Percentiles rank a stretch among this genome's conserved stretches.
These are phyloP conservation scores for Agaricus sinodeliciosus DNA, from an alignment of 768 basidiomycete genomes.

Conservation along the genomic window DNA sequence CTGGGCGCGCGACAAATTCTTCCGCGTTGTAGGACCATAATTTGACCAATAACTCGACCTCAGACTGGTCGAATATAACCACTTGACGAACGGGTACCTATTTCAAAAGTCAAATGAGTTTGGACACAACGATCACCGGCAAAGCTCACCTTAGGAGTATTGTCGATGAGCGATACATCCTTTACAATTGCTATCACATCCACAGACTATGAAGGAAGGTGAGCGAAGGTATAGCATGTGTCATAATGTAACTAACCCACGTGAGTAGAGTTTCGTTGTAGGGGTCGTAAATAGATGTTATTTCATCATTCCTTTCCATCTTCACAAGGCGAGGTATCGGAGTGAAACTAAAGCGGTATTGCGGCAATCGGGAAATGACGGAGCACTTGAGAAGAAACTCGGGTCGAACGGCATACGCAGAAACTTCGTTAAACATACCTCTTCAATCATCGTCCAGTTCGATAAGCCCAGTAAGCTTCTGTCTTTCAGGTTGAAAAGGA, in stretches of 20 bases:
- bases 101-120: background rate
- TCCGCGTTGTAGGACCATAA: conserved; percentile 97
- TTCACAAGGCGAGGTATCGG: conserved; percentile 47
- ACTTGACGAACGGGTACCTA: conserved; percentile 87
- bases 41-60: conserved; percentile 73
- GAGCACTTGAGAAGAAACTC: conserved; percentile 49
- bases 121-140: too few relatives aligned
- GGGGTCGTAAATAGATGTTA: background rate
- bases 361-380: conserved; percentile 69
- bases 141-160: too few relatives aligned
- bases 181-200: conserved; percentile 87
- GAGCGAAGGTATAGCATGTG: too few relatives aligned
- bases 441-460: conserved; percentile 74
- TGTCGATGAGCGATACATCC: conserved; percentile 61
- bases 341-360: conserved; percentile 80
- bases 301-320: background rate
- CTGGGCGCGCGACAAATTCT: conserved; percentile 47
- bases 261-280: background rate
- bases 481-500: conserved; percentile 82
- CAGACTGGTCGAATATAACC: conserved; percentile 77
- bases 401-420: background rate
- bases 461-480: conserved; percentile 79
- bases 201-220: conserved; percentile 22
- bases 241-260: background rate
- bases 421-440: conserved; percentile 38